Evolutionary conservation across 169 alveolate genomes (phyloP), one percentile per base, ranked within the genome.

Genomic region (Plasmodium vinckei): DNA sequence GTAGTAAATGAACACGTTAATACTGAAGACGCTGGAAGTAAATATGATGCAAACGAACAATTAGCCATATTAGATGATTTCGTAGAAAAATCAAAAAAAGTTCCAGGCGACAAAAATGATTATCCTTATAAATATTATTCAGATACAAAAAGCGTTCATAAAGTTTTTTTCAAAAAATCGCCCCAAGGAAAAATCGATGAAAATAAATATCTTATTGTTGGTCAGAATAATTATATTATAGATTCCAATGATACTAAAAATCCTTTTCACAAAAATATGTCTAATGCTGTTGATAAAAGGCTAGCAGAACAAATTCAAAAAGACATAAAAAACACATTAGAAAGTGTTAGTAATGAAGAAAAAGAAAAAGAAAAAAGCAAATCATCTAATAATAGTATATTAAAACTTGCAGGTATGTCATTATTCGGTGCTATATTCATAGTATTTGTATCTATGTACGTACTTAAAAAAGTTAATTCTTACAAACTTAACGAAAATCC

Each of bases 201-300:
- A 3, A 68, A 61, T 13, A 73, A 73, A 73, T 60, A 54, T 73
- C 47, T 73, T 2, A 60, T 73, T 49, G 88, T 73, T 47, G 88
- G 88, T 23, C 70, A 73, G 68, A 61, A 73, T 73, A 73, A 73
- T 60, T 73, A 49, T 73, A 73, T 73, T 54, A 73, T 73, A 61
- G 88, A 73, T 73, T 73, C 88, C 33, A 63, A 60, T 60, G 88
- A 73, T 47, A 23, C 15, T 15, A 21, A 46, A 60, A 47, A 49
- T 19, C 88, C 88, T 17, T 61, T 61, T 46, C 88, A 64, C 9
- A 21, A 46, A 73, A 61, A 61, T 42, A 46, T 61, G 73, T 73
- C 73, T 54, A 21, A 23, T 12, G 63, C 13, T 23, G 75, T 73
- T 73, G 21, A 39, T 25, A 68, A 73, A 56, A 9, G 44, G 17